These are phyloP conservation scores for Paecilomyces variotii DNA, from an alignment of 2,329 filamentous ascomycete species.

Conservation along the genomic window DNA sequence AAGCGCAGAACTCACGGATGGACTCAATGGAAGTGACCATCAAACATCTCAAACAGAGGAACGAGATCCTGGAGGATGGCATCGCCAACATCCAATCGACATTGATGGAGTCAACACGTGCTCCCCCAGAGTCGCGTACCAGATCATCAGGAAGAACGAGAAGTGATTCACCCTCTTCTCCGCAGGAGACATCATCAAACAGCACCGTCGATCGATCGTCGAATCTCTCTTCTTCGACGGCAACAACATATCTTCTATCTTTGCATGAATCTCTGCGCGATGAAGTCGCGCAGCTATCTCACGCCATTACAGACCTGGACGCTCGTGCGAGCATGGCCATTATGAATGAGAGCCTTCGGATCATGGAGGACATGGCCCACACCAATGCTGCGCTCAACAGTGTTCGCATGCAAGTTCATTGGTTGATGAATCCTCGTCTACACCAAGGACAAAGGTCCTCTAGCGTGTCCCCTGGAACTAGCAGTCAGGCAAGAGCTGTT, in stretches of 20 bases:
- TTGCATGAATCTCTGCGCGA: slow-evolving; percentile 55
- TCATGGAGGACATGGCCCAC: slow-evolving; percentile 55
- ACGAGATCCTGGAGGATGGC: slow-evolving; percentile 40
- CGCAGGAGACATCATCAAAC: slow-evolving; percentile 4
- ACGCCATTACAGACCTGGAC: slow-evolving; percentile 51
- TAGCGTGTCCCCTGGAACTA: slow-evolving; percentile 9
- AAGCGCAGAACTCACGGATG: slow-evolving; percentile 35
- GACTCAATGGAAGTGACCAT: slow-evolving; percentile 38
- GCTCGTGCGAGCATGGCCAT: slow-evolving; percentile 55
- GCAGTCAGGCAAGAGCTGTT: slow-evolving; percentile 3
- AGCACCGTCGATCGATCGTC: slow-evolving; percentile 10
- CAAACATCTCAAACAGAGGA: slow-evolving; percentile 37
- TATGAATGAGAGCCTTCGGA: slow-evolving; percentile 54
- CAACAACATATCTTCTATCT: slow-evolving; percentile 51
- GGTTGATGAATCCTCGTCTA: slow-evolving; percentile 52
- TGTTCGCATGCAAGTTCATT: slow-evolving; percentile 54
- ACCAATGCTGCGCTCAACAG: slow-evolving; percentile 52
- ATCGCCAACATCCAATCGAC: slow-evolving; percentile 35
- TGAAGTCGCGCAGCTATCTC: slow-evolving; percentile 48
- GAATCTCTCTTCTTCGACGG: slow-evolving; percentile 26
- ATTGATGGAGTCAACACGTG: slow-evolving; percentile 24
- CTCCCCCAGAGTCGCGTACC: slow-evolving; percentile 1
- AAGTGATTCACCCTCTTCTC: slow-evolving; percentile 3
- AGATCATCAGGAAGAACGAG: neutral
- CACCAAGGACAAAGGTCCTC: slow-evolving; percentile 31